These are phyloP conservation scores for Nicotiana knightiana DNA, from an alignment of 257 asterid species.

Conservation along the genomic window DNA sequence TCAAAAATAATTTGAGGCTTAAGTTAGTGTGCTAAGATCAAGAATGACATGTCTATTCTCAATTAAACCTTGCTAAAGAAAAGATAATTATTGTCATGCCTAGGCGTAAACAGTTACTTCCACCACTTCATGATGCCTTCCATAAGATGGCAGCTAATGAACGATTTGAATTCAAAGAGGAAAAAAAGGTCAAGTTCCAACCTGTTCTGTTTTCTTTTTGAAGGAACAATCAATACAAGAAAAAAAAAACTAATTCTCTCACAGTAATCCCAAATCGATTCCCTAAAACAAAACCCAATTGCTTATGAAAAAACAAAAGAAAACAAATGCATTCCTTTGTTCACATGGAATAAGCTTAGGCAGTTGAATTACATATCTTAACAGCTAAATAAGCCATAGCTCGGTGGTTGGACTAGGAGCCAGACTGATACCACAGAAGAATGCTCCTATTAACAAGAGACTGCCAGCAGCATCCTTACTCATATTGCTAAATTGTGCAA, in stretches of 20 bases:
- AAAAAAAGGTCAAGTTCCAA: not conserved
- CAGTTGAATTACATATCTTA: not conserved
- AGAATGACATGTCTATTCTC: not conserved
- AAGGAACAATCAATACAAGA: no score
- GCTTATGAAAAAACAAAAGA: not conserved
- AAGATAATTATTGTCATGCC: not conserved
- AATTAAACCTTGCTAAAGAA: not conserved
- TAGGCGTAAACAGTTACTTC: not conserved
- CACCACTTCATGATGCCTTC: not conserved
- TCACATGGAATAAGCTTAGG: not conserved
- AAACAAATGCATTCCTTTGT: not conserved
- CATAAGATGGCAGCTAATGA: not conserved
- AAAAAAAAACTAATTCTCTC: not conserved
- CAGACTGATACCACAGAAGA: not conserved
- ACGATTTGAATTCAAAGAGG: not conserved
- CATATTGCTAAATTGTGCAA: no score
- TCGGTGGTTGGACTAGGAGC: not conserved
- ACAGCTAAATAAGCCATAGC: not conserved
- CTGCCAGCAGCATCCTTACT: no score
- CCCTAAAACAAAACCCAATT: not conserved
- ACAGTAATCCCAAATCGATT: not conserved
- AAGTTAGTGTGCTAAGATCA: not conserved
- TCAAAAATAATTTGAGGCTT: not conserved
- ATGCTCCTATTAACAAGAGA: not conserved
- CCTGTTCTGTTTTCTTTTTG: no score